A percentile compares a stretch with the other conserved stretches of the same genome.
phyloP scores from a whole-genome alignment of 768 basidiomycete genomes.

The Plicaturopsis crispa region DNA sequence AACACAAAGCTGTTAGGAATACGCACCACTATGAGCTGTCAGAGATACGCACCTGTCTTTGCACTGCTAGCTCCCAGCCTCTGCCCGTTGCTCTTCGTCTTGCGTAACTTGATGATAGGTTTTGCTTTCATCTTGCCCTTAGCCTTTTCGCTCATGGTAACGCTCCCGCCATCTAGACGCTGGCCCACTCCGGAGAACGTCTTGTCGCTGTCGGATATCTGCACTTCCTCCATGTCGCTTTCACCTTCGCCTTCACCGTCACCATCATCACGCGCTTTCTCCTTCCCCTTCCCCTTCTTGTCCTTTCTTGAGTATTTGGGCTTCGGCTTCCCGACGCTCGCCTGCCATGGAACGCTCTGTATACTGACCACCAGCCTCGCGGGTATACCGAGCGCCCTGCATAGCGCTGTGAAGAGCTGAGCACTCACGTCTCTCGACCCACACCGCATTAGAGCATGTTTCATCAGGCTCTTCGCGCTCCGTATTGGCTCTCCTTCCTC shows the following conservation, averaged over 20 bases:
- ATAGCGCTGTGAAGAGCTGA: conserved; percentile 86
- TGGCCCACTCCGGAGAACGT: conserved; percentile 31
- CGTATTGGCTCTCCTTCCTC: conserved; percentile 60
- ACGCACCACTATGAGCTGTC: no score
- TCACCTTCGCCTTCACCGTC: conserved; percentile 26
- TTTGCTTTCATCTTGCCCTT: conserved; percentile 53
- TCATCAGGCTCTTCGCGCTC: conserved; percentile 85
- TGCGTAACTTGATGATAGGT: conserved; percentile 52
- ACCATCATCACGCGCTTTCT: conserved; percentile 15
- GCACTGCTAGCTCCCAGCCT: conserved; percentile 31
- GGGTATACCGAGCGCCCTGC: conserved; percentile 80
- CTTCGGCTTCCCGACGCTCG: conserved; percentile 51
- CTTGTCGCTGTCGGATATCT: conserved; percentile 13
- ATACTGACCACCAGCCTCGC: conserved; percentile 84
- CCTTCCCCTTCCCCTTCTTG: conserved; percentile 30
- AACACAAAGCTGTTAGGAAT: no score
- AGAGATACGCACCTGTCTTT: no score
- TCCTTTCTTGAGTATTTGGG: conserved; percentile 23
- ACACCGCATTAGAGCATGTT: conserved; percentile 72
- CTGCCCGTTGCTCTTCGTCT: conserved; percentile 42
- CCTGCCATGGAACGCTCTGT: conserved; percentile 90
- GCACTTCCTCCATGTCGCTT: conserved; percentile 30
- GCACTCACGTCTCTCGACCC: conserved; percentile 85
- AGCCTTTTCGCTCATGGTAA: conserved; percentile 35
- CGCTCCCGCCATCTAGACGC: conserved; percentile 29